Evolutionary conservation across 2,329 filamentous ascomycete genomes (phyloP), one percentile per base, ranked within the genome.

Genomic region (Hypoxylon sp.): DNA sequence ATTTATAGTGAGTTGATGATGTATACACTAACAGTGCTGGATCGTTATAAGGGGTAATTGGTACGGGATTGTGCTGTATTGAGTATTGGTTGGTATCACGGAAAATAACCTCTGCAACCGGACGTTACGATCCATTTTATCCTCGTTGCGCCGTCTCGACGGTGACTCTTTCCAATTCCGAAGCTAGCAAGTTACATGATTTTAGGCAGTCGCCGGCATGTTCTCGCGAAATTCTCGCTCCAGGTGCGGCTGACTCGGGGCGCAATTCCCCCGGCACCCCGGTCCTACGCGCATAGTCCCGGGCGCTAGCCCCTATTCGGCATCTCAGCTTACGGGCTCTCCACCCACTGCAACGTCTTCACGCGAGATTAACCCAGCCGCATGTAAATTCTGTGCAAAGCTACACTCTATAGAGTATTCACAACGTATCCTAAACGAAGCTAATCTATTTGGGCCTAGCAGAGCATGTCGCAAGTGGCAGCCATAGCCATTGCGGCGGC

Each of bases 161-260:
- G 0, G 13, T 39, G 27, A 51, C 56, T 55, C 32, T 44, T 59
- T 35, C 24, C 10, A 13, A 32, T 24, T 17, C 35, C 15, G 46
- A 29, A 6, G n/a, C 8, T 39, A 21, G 15, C 6, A 29, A 13
- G 31, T 27, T n/a, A n/a, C 32, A 21, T 58, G 17, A 13, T 39
- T 58, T 6, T 13, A 48, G 46, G 47, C 29, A 58, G 31, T 7
- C 29, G 6, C 42, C 53, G 32, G 46, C 5, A 21, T 35, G 37
- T 62, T 62, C 37, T 65, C 62, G 66, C 66, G 44, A n/a, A 42
- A 42, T 65, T 68, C 32, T 68, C 66, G 62, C 57, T 54, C n/a
- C 47, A 47, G 47, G 31, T 55, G 19, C 21, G 42, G 48, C 29
- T 59, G 46, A 46, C 10, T 66, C 66, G 66, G 66, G 48, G 54